These are phyloP conservation scores for Cyamopsis tetragonoloba DNA, from an alignment of 306 rosid genomes.

Conservation along the genomic window DNA sequence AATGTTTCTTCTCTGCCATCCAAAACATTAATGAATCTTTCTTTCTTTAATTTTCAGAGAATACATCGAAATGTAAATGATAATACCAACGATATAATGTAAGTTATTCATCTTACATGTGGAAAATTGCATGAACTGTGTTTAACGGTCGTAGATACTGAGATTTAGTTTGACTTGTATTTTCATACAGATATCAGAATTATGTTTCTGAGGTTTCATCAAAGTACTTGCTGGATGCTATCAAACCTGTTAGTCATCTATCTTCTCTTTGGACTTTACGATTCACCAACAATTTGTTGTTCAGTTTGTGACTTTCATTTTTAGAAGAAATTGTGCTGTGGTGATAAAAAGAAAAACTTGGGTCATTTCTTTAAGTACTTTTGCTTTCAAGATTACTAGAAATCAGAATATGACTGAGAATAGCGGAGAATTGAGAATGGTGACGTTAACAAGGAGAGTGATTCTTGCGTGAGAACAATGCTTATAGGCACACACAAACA, in stretches of 20 bases:
- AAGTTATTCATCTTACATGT: slow-evolving; percentile 35
- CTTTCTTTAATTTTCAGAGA: slow-evolving; percentile 45
- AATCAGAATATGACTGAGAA: background rate
- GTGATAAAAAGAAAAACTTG: background rate
- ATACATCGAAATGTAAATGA: slow-evolving; percentile 25
- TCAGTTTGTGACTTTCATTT: slow-evolving; percentile 6
- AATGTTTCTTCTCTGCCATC: slow-evolving; percentile 20
- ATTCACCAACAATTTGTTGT: background rate
- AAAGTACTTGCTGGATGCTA: slow-evolving; percentile 46
- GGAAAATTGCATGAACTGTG: background rate
- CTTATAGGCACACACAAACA: too few species aligned
- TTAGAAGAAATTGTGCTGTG: background rate
- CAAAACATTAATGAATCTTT: slow-evolving; percentile 17
- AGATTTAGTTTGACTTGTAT: slow-evolving; percentile 23
- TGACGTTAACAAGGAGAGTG: too few species aligned
- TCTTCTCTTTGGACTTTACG: slow-evolving; percentile 20
- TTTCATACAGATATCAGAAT: slow-evolving; percentile 59
- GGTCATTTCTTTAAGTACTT: slow-evolving; percentile 14
- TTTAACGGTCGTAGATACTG: background rate
- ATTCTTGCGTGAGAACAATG: too few species aligned
- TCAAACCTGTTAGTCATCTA: slow-evolving; percentile 54
- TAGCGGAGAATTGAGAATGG: background rate
- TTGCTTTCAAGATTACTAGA: background rate
- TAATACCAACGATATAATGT: slow-evolving; percentile 38
- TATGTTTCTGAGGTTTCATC: slow-evolving; percentile 60